phyloP scores from a whole-genome alignment of 2,329 filamentous ascomycete species.

The Sporothrix globosa region DNA sequence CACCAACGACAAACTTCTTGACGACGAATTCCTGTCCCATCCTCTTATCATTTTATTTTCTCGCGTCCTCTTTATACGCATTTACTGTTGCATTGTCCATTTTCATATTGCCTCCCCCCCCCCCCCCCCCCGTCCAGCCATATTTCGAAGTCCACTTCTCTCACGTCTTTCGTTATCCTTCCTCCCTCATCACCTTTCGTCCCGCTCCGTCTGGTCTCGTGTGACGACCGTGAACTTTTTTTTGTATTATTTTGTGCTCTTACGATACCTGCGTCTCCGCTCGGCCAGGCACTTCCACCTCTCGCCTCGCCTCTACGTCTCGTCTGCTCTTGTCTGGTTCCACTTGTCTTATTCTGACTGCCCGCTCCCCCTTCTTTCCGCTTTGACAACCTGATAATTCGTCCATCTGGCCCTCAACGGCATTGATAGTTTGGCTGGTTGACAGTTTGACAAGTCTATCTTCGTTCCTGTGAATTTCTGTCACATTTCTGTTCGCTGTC shows the following conservation, averaged over 20 bases:
- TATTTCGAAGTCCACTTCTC: not conserved
- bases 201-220: not conserved
- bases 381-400: not conserved
- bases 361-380: not conserved
- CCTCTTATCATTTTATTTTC: not conserved
- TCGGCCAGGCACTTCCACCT: not conserved
- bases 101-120: not conserved
- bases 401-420: not conserved
- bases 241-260: not conserved
- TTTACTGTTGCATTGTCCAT: not conserved
- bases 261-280: conserved; percentile 10
- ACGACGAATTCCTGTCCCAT: conserved; percentile 10
- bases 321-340: conserved; percentile 10
- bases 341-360: conserved; percentile 8
- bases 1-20: conserved; percentile 9
- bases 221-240: not conserved
- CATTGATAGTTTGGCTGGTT: not conserved
- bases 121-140: not conserved
- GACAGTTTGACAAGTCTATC: not conserved
- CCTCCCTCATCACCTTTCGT: not conserved
- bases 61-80: not conserved
- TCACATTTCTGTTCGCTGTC: not conserved
- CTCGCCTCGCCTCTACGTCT: not conserved
- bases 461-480: not conserved
- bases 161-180: not conserved